Percentiles rank a stretch among this genome's conserved stretches.
phyloP scores from a whole-genome alignment of 768 basidiomycete genomes.

The Roridomyces roridus region DNA sequence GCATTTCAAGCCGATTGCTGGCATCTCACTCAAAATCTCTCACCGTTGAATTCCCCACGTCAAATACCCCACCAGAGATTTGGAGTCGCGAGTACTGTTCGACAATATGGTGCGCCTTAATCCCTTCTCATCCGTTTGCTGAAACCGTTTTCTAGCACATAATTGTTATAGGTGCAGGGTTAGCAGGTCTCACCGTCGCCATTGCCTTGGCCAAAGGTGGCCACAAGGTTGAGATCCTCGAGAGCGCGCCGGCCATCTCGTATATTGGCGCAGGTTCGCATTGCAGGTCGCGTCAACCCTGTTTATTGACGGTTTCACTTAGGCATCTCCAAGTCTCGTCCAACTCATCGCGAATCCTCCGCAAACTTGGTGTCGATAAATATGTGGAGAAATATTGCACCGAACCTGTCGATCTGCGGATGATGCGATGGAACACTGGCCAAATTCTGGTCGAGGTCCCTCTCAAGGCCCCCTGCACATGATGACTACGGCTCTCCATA shows the following conservation, averaged over 20 bases:
- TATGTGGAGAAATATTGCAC: constrained; percentile 25
- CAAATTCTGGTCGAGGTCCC: constrained; percentile 19
- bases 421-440: constrained; percentile 25
- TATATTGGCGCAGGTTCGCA: constrained; percentile 14
- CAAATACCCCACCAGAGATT: no score
- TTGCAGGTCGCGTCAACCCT: no score
- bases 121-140: not conserved
- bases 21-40: no score
- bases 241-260: constrained; percentile 13
- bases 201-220: constrained; percentile 14
- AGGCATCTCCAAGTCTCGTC: constrained; percentile 24
- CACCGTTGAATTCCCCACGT: no score
- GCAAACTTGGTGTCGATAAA: constrained; percentile 21
- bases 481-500: constrained; percentile 22
- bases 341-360: constrained; percentile 22
- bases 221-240: constrained; percentile 8
- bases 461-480: constrained; percentile 21
- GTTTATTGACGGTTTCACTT: not conserved
- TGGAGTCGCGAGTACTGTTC: not conserved
- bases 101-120: not conserved
- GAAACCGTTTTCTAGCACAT: constrained; percentile 5
- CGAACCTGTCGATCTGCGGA: constrained; percentile 21
- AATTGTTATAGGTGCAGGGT: constrained; percentile 11
- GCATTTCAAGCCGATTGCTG: no score
- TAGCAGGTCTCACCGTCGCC: constrained; percentile 12